Conservation (phyloP, 1,139 yeast genomes). For the Groenewaldozyma sp. region DNA sequence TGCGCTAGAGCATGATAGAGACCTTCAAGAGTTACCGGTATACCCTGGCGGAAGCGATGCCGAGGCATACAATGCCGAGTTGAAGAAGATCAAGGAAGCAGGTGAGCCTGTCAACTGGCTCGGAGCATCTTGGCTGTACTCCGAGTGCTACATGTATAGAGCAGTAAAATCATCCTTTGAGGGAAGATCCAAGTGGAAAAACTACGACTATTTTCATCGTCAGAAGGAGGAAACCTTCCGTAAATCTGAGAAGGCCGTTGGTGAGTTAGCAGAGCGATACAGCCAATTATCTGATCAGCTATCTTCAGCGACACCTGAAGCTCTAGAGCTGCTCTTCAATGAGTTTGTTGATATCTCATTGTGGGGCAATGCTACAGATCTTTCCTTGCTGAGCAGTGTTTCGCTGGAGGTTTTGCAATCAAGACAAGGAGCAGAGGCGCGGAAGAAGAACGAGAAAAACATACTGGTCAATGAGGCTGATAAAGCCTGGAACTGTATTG, state of each 20-base stretch:
- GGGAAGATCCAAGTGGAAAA: slow-evolving; percentile 40
- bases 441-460: slow-evolving; percentile 75
- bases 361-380: slow-evolving; percentile 98
- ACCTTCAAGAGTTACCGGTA: slow-evolving; percentile 17
- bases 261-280: slow-evolving; percentile 72
- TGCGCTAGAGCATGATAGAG: slow-evolving; percentile 26
- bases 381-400: slow-evolving; percentile 60
- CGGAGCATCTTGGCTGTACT: slow-evolving; percentile 85
- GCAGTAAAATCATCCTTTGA: slow-evolving; percentile 42
- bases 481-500: slow-evolving; percentile 47
- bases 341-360: slow-evolving; percentile 83
- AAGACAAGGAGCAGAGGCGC: slow-evolving; percentile 81
- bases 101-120: slow-evolving; percentile 48
- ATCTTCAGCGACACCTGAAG: slow-evolving; percentile 34
- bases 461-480: slow-evolving; percentile 70
- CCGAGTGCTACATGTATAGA: slow-evolving; percentile 81
- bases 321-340: slow-evolving; percentile 36
- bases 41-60: slow-evolving; percentile 15
- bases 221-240: slow-evolving; percentile 67
- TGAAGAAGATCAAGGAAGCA: slow-evolving; percentile 29
- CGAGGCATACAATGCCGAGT: slow-evolving; percentile 32
- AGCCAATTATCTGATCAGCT: slow-evolving; percentile 37
- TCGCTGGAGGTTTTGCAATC: slow-evolving; percentile 82
- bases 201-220: slow-evolving; percentile 61
- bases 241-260: slow-evolving; percentile 69